Percentiles rank a stretch among this genome's conserved stretches.
Evolutionary conservation across 2,329 filamentous ascomycete genomes (phyloP).

Genomic region (Apiospora koreana): DNA sequence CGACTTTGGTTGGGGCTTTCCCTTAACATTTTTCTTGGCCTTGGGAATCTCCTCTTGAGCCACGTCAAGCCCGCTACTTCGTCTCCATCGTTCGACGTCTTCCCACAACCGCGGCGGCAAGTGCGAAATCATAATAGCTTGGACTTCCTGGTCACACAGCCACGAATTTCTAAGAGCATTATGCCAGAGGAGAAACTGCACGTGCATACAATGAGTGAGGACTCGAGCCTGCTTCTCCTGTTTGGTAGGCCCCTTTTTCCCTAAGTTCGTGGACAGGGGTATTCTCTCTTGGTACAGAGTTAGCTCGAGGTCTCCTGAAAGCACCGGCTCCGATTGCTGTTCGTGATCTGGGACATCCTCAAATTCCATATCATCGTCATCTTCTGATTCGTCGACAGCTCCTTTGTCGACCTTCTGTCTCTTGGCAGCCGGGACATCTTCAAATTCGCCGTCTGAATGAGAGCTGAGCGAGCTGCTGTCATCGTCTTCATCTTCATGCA

Average conservation of each 20-base stretch:
- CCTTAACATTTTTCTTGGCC: conserved; percentile 31
- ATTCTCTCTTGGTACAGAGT: conserved; percentile 65
- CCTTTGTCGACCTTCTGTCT: conserved; percentile 37
- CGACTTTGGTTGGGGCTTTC: conserved; percentile 40
- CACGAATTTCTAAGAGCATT: conserved; percentile 85
- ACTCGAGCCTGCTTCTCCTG: conserved; percentile 77
- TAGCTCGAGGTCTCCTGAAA: conserved; percentile 71
- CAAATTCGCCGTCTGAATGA: conserved; percentile 59
- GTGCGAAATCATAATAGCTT: conserved; percentile 74
- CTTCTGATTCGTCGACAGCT: conserved; percentile 45
- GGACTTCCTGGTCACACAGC: conserved; percentile 75
- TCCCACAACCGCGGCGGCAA: conserved; percentile 67
- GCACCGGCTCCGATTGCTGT: conserved; percentile 45
- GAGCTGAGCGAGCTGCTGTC: conserved; percentile 52
- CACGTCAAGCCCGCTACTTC: conserved; percentile 62
- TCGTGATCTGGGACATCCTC: conserved; percentile 53
- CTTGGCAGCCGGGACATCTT: conserved; percentile 46
- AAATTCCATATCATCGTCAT: conserved; percentile 65
- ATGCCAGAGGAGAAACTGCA: conserved; percentile 85
- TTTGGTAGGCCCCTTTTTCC: conserved; percentile 85
- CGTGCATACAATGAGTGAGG: conserved; percentile 84
- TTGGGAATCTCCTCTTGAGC: conserved; percentile 41
- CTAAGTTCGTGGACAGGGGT: conserved; percentile 61
- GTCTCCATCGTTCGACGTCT: conserved; percentile 73
- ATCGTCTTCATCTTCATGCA: conserved; percentile 46